These are phyloP conservation scores for Acanthamoeba healyi DNA, from an alignment of 208 protist species.

Conservation along the genomic window DNA sequence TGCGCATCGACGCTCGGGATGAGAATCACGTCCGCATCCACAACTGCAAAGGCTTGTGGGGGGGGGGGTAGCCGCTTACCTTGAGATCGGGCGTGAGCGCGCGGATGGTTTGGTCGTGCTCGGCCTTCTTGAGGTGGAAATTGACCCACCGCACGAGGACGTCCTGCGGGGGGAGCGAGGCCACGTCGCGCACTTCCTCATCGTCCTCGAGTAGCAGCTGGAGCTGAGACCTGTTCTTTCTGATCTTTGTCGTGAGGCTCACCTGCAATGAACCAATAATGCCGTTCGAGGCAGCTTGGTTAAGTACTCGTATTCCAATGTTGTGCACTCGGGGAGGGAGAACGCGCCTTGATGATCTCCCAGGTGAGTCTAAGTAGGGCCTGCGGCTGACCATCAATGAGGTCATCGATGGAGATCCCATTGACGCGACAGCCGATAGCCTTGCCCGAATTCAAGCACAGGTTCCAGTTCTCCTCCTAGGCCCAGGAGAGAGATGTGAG, in stretches of 20 bases:
- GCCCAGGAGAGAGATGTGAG: not conserved
- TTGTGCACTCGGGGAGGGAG: no score
- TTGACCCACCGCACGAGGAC: constrained; percentile 70
- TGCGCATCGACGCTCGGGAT: no score
- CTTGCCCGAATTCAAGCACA: constrained; percentile 71
- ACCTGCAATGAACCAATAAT: not conserved
- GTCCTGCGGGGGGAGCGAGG: constrained; percentile 56
- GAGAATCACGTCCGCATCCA: no score
- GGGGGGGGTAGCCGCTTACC: not conserved
- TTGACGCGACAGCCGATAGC: constrained; percentile 59
- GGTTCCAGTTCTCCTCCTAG: constrained; percentile 70
- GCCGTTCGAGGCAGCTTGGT: not conserved
- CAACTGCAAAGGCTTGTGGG: no score
- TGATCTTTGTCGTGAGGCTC: constrained; percentile 52
- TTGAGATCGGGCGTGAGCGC: constrained; percentile 47
- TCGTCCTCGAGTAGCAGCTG: constrained; percentile 26
- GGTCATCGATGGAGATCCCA: constrained; percentile 66
- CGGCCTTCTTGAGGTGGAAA: constrained; percentile 42
- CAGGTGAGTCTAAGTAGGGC: constrained; percentile 16
- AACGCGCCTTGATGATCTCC: constrained; percentile 47
- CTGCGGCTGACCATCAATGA: not conserved
- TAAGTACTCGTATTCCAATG: no score
- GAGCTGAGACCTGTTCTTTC: constrained; percentile 47
- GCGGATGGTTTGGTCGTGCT: constrained; percentile 7
- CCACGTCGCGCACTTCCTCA: constrained; percentile 49